Evolutionary conservation across 768 basidiomycete species (phyloP), one percentile per base, ranked within the genome.

Genomic region (Mycena capillaripes): DNA sequence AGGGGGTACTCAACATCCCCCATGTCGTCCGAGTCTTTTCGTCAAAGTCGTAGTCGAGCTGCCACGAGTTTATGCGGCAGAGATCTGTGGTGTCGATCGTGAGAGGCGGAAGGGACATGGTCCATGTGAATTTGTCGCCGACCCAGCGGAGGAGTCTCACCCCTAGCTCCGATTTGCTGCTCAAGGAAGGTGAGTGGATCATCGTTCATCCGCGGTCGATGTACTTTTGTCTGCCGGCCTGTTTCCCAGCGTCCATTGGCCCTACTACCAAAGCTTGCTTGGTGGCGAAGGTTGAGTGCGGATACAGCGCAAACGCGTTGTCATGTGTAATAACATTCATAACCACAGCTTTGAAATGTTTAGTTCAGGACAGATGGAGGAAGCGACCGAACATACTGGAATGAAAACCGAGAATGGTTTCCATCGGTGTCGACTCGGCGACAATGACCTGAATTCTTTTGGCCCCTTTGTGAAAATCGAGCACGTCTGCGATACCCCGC

Each of bases 321-420:
- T 84, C 77, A 73, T 81, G 82, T 0, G 83, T 79, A 67, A 88
- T 86, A 0, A 87, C 66, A 66, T 88, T 88, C 82, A 86, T 84
- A 2, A 86, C 85, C 53, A 80, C 80, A 2, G 85, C 86, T 86
- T 55, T 23, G 63, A 27, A 48, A 42, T 30, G 8, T 30, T 59
- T 14, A 72, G 56, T 11, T 10, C 59, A 27, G 53, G n/a, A 29
- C 27, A 14, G 55, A 29, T 38, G 12, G n/a, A 25, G 0, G 10
- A 53, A 30, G 19, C 29, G 14, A 36, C n/a, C 14, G 42, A 17
- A 78, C 86, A 30, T 44, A 89, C 88, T 87, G 0, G 85, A 86
- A 66, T 89, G 89, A 62, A 88, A 89, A 8, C 75, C 74, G 2
- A 89, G 64, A 23, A 89, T 84, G 11, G 78, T 68, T n/a, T 83